Conservation (phyloP, 345 rosid genomes). For the Syzygium grande region DNA sequence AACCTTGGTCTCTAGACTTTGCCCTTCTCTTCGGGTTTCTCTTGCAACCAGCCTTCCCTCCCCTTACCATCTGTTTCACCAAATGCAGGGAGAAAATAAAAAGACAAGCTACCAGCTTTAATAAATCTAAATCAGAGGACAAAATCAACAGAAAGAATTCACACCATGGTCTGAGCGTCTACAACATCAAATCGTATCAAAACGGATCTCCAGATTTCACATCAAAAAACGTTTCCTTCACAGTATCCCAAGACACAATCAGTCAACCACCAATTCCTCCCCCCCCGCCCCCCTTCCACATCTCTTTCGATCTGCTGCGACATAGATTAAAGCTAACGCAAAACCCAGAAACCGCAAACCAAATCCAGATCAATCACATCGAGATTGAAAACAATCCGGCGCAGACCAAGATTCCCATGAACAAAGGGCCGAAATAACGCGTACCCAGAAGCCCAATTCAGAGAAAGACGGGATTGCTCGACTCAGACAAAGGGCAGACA, state of each 20-base stretch:
- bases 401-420: not conserved
- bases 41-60: slow-evolving; percentile 43
- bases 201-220: not conserved
- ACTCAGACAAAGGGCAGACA: not conserved
- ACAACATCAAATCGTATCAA: not conserved
- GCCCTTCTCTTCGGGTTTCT: slow-evolving; percentile 36
- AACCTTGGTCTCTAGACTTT: slow-evolving; percentile 47
- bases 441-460: not conserved
- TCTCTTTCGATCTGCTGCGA: not conserved
- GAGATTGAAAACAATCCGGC: not conserved
- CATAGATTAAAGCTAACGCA: not conserved
- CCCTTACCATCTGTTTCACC: slow-evolving; percentile 70
- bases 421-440: not conserved
- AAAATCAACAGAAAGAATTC: slow-evolving; percentile 2
- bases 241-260: not conserved
- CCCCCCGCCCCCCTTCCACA: not conserved
- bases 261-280: not conserved
- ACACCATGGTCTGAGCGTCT: not conserved
- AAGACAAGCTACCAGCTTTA: slow-evolving; percentile 8
- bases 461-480: not conserved
- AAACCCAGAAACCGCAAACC: not conserved
- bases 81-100: not conserved
- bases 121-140: slow-evolving; percentile 18
- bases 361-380: not conserved
- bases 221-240: not conserved